phyloP scores from a whole-genome alignment of 129 eudicot genomes.

The Pulicaria dysenterica region DNA sequence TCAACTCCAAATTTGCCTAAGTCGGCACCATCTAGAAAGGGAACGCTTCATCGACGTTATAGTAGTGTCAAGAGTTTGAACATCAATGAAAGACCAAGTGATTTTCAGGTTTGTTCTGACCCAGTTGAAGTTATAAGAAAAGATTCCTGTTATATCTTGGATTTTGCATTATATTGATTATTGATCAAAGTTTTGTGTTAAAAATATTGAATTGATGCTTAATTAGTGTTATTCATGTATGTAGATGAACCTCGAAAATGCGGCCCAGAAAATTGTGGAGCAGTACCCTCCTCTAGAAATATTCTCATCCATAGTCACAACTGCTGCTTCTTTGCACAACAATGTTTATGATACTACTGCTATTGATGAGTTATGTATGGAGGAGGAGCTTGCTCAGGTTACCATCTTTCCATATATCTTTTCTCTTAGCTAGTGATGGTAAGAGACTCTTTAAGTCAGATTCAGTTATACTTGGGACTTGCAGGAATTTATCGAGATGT shows the following conservation, averaged over 20 bases:
- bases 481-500: constrained; percentile 69
- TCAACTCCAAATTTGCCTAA: constrained; percentile 38
- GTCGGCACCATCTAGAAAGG: constrained; percentile 32
- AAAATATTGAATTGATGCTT: background rate
- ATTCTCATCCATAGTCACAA: constrained; percentile 65
- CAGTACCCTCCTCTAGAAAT: constrained; percentile 62
- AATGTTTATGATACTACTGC: constrained; percentile 37
- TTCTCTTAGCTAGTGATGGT: background rate
- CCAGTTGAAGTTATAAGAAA: background rate
- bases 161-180: constrained; percentile 12
- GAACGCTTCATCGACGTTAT: constrained; percentile 36
- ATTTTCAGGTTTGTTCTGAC: constrained; percentile 66
- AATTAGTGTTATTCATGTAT: background rate
- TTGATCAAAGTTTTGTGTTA: background rate
- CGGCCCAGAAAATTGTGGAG: constrained; percentile 58
- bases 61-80: constrained; percentile 41
- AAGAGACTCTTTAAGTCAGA: background rate
- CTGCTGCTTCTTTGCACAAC: constrained; percentile 40
- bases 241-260: constrained; percentile 62
- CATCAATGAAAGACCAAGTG: constrained; percentile 33
- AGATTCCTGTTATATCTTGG: background rate
- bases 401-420: constrained; percentile 7
- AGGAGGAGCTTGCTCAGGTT: constrained; percentile 64
- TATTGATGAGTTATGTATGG: constrained; percentile 44
- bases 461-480: constrained; percentile 14